Conservation (phyloP, 208 protist species). For the Histomonas meleagridis region DNA sequence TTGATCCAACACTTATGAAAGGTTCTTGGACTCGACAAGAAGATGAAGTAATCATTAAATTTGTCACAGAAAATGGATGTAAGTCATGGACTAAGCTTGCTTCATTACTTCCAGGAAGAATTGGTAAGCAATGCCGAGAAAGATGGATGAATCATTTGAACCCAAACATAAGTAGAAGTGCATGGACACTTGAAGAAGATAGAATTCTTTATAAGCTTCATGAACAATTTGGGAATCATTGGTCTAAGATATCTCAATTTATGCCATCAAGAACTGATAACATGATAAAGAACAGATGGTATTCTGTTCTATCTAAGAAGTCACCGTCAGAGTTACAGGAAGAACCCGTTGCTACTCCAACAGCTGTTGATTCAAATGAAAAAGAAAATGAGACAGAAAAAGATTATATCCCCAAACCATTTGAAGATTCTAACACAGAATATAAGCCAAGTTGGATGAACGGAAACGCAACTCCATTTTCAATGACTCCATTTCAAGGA, state of each 20-base stretch:
- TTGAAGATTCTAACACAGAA: not conserved
- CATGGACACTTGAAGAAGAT: conserved; percentile 51
- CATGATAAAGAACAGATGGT: not conserved
- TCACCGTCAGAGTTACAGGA: not conserved
- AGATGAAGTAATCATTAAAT: too few relatives aligned
- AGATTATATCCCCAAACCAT: too few relatives aligned
- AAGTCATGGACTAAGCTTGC: too few relatives aligned
- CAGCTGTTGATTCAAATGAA: not conserved
- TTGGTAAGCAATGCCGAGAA: not conserved
- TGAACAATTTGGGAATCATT: not conserved
- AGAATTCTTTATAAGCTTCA: not conserved
- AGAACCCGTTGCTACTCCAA: too few relatives aligned
- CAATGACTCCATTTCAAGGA: not conserved
- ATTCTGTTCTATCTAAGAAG: not conserved
- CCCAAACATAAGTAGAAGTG: conserved; percentile 44
- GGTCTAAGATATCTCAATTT: not conserved
- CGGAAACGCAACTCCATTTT: not conserved
- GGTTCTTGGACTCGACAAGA: too few relatives aligned
- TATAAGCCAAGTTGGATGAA: not conserved
- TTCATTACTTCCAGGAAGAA: too few relatives aligned
- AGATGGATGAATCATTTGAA: conserved; percentile 52
- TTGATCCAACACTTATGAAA: too few relatives aligned
- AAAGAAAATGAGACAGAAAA: too few relatives aligned
- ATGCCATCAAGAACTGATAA: not conserved
- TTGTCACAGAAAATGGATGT: too few relatives aligned